Percentiles rank a stretch among this genome's conserved stretches.
Evolutionary conservation across 805 yeast species (phyloP).

Genomic region (Zygoascus tannicola): DNA sequence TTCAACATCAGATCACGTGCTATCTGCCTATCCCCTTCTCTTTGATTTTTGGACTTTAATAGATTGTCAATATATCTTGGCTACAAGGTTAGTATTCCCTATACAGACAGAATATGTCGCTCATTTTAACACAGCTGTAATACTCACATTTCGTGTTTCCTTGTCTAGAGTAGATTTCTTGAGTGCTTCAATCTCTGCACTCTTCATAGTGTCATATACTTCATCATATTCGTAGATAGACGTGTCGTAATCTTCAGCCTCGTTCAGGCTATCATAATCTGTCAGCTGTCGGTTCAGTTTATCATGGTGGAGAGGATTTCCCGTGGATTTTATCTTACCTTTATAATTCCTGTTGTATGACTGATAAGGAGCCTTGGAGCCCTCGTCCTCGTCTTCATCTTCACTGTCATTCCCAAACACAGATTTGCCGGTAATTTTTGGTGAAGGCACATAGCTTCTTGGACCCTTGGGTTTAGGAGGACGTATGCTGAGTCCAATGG

Average conservation of each 20-base stretch:
- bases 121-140: no score
- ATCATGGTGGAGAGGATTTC: conserved; percentile 1
- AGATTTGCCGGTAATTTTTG: conserved; percentile 3
- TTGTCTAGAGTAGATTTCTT: conserved; percentile 1
- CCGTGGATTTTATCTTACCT: conserved; percentile 9
- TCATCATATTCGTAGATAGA: conserved; percentile 37
- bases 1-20: conserved; percentile 32
- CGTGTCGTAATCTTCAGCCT: conserved; percentile 9
- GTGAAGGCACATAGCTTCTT: conserved; percentile 6
- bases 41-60: conserved; percentile 34
- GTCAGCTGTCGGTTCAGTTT: conserved; percentile 10
- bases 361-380: no score
- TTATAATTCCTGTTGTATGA: neutral
- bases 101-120: neutral
- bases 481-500: conserved; percentile 4
- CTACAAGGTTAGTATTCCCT: conserved; percentile 6
- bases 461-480: conserved; percentile 12
- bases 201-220: conserved; percentile 37
- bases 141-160: conserved; percentile 13
- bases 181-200: conserved; percentile 13
- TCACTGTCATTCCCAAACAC: conserved; percentile 8
- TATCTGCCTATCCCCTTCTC: conserved; percentile 39
- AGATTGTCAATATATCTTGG: conserved; percentile 35
- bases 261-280: conserved; percentile 6
- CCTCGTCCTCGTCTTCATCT: conserved; percentile 6